These are phyloP conservation scores for Wolfiporia cocos DNA, from an alignment of 1,284 basidiomycete species.

Conservation along the genomic window DNA sequence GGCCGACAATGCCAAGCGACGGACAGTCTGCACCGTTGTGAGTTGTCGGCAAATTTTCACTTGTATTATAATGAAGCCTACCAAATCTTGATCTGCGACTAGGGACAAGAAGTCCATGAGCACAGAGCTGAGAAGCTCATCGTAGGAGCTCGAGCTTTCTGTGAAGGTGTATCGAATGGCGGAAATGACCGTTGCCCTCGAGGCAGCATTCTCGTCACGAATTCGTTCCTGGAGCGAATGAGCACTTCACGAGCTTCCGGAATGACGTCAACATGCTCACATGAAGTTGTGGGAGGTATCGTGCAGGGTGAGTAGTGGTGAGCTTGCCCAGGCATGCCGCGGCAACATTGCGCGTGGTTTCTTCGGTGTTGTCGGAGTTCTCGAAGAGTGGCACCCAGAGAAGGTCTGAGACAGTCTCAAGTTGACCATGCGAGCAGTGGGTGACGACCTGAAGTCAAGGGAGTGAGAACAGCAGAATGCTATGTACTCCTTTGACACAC, in stretches of 20 bases:
- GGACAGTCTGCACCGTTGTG: constrained; percentile 60
- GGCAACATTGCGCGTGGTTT: constrained; percentile 89
- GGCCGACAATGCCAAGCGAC: constrained; percentile 80
- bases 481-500: constrained; percentile 28
- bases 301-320: constrained; percentile 83
- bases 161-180: constrained; percentile 95
- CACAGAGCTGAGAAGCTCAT: constrained; percentile 81
- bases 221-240: constrained; percentile 51
- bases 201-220: constrained; percentile 57
- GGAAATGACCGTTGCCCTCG: constrained; percentile 87
- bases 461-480: background rate
- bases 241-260: too few species aligned
- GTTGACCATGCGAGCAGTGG: constrained; percentile 78
- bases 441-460: constrained; percentile 69
- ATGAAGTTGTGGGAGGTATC: constrained; percentile 90
- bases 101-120: constrained; percentile 89
- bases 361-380: constrained; percentile 80
- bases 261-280: too few species aligned
- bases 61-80: constrained; percentile 31
- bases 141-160: constrained; percentile 78
- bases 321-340: constrained; percentile 96
- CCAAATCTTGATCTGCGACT: constrained; percentile 82
- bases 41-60: background rate
- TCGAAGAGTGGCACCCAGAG: constrained; percentile 91
- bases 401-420: constrained; percentile 79